Conservation (phyloP, 2,329 filamentous ascomycete genomes). For the Ceratocystis lukuohia region DNA sequence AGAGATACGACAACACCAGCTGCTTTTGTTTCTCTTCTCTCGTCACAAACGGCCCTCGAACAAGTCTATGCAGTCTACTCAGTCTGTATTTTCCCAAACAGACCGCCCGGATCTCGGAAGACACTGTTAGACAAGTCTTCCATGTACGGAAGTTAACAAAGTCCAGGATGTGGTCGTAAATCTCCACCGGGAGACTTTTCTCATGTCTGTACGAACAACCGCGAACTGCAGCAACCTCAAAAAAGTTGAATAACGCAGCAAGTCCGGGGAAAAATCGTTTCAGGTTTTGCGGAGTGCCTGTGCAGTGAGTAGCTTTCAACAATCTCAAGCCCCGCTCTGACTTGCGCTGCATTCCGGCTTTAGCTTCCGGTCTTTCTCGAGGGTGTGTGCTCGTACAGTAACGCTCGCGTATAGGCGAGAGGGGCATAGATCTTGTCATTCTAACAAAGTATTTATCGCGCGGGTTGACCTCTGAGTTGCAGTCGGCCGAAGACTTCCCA, state of each 20-base stretch:
- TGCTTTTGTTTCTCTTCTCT: neutral
- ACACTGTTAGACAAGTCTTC: neutral
- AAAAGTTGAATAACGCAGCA: neutral
- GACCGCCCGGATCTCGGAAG: neutral
- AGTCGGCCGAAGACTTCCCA: neutral
- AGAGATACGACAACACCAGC: neutral
- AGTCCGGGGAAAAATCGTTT: neutral
- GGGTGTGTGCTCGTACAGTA: slow-evolving; percentile 20
- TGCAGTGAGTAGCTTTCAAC: neutral
- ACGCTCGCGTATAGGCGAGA: neutral
- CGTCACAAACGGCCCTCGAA: neutral
- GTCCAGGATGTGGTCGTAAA: neutral
- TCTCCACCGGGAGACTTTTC: neutral
- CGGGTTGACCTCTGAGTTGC: no score
- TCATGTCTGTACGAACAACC: neutral
- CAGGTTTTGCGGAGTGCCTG: neutral
- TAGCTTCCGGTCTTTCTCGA: slow-evolving; percentile 16
- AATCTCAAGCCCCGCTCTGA: neutral
- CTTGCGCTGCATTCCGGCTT: slow-evolving; percentile 6
- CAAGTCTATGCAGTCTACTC: neutral
- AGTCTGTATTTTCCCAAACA: neutral
- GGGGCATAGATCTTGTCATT: neutral
- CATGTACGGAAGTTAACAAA: neutral
- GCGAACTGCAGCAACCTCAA: neutral
- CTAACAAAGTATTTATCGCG: neutral